Base-by-base conservation (phyloP, 305 asterid species). In the Striga hermonthica region DNA sequence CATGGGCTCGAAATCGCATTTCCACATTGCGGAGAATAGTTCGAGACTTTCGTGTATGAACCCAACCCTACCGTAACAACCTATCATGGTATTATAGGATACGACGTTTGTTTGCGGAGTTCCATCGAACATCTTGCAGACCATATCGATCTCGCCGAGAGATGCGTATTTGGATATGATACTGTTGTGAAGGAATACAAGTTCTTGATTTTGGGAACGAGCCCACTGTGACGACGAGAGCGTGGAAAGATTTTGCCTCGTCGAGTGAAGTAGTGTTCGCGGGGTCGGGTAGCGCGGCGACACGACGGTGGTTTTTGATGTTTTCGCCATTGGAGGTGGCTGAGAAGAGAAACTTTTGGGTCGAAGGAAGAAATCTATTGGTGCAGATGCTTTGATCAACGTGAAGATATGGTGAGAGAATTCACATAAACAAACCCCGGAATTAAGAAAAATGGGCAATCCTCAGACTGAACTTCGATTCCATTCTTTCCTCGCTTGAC, bases 71-170 rank as follows among this genome's bases (percentile, higher is more conserved):
- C 75, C 34, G 39, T 71, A 82, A 28, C 70, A 86, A 67, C 73
- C 74, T 3, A 85, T 78, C 84, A 88, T 76, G 14, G 86, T 71
- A 68, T 81, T 88, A 62, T 76, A 88, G 4, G 89, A 81, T 16
- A 77, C 84, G 10, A 35, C 80, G 61, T 84, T 84, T 77, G 85
- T 73, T 0, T 70, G 62, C 2, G 83, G 73, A 88, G 83, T 88
- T 72, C 52, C 67, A 22, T 81, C 94, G 70, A 85, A 88, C 82
- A 88, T 0, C n/a, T 69, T 60, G 16, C 74, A 72, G 13, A 89
- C 88, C 13, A 47, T 47, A 15, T 3, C 13, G 5, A 72, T 44
- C 4, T 81, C 74, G 7, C 83, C 82, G 28, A 76, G 57, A 0
- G 57, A 57, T 0, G 60, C 70, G 2, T 85, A 85, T 60, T 36